Base-by-base conservation (phyloP, 257 asterid genomes). In the Ballota nigra region DNA sequence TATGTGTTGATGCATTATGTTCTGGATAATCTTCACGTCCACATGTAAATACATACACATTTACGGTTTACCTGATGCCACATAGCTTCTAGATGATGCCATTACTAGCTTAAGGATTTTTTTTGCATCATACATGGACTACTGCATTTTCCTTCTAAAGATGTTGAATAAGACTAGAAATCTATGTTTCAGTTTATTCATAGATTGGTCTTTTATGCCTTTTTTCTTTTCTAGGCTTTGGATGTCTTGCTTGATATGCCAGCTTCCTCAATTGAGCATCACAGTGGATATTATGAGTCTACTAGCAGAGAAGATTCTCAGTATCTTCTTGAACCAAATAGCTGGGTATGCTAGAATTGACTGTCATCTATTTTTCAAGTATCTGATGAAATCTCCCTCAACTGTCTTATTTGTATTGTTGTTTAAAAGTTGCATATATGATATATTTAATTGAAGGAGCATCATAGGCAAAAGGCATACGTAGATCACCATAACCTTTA, bases 241-340 rank as follows among this genome's bases (percentile, higher is more conserved):
- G 86, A 87, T 63, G 73, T 80, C 53, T 75, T 91, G 80, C 90
- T 91, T 69, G 96, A 88, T 68, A 73, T 91, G 69, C 84, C 96
- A 67, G 82, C 88, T 62, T 80, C 92, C 69, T 80, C 89, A 10
- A 66, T 68, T 63, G 85, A 81, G 70, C 81, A 81, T 72, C 68
- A 77, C 77, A 75, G 51, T 77, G 70, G 78, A 41, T 47, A 40
- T 65, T 68, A 34, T 55, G 75, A 82, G 72, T 80, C 76, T 74
- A 47, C 70, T 22, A 62, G 52, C 72, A 73, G 80, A 41, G 87
- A 82, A 79, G 88, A 84, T 74, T 40, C 82, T 29, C 75, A 53
- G 69, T 80, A 61, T 64, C 77, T 45, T 64, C 78, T 63, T 75
- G 88, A 82, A 76, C 78, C 83, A 71, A 79, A 65, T 40, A 81